Base-by-base conservation (phyloP, 257 asterid genomes). In the Solanum sejunctum region DNA sequence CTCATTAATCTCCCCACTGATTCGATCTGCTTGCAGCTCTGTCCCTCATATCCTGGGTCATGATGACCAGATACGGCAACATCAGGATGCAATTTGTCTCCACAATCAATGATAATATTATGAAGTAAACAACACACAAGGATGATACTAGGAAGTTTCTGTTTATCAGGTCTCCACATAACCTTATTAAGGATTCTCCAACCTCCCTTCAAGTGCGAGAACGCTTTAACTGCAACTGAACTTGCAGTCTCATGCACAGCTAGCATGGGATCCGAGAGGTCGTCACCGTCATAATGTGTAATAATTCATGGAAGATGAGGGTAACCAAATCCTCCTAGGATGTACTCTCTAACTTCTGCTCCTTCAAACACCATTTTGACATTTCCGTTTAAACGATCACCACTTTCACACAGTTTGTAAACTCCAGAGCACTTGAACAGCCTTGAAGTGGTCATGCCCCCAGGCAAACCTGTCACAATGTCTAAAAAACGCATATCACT, bases 131-230 rank as follows among this genome's bases (percentile, higher is more conserved):
- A 97, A 87, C 99, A 97, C 3, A 97, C 97, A 72, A 97, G 84
- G 86, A 97, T 90, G 49, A 94, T 95, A 85, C 98, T 97, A 8
- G 98, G 98, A 6, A 97, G 92, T 83, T 97, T 97, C 91, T 91
- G 83, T 86, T 93, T 93, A 88, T 97, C 98, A 1, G 99, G 99
- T 79, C 98, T 87, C 98, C 99, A 94, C 98, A 97, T 95, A 28
- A 97, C 99, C 94, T 97, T 97, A 88, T 92, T 94, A 18, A 97
- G 96, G 73, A 95, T 97, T 90, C 98, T 94, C 98, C 98, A 95
- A 54, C 97, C 93, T 12, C 99, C 98, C 90, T 97, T 97, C 87
- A 97, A 89, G 83, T 84, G 91, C 0, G 92, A 87, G 85, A 97
- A 97, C 0, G 98, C 98, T 89, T 85, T 89, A 17, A 85, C 91